Evolutionary conservation across 2,329 filamentous ascomycete genomes (phyloP), one percentile per base, ranked within the genome.

Genomic region (Hymenoscyphus infarciens): DNA sequence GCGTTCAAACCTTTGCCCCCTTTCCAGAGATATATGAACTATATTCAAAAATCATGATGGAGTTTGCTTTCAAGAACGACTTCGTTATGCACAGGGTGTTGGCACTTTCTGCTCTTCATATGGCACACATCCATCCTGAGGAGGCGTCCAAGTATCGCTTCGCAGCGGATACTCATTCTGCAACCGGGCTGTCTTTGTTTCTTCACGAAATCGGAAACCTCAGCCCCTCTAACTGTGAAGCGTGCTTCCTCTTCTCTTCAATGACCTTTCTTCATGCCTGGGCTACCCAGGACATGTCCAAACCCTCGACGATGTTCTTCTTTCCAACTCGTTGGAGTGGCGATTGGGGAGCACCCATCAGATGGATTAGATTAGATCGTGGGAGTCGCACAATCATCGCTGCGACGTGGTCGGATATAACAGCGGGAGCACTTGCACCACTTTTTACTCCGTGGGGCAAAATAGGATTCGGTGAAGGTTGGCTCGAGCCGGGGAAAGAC

Each of bases 141-240:
- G 63, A 45, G 64, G 68, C 39, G 57, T 60, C 22, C 56, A 64
- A 31, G 56, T 71, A 64, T 72, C 72, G 56, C 61, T 66, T 61
- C 64, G 71, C 63, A 66, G 76, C 63, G 68, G 75, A 42, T 25
- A 72, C 71, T 1, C 72, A 74, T 25, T 64, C 74, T 19, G 72
- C 73, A 38, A 71, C 65, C 19, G 72, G 68, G 31, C 66, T 77
- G 2, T 64, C 67, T 13, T 59, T 71, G 6, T 76, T 75, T 63
- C 74, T 74, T 60, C 66, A 70, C 16, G 66, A 71, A 60, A 64
- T 87, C 81, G 45, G 83, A 81, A 33, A 76, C 76, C 70, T 77
- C 74, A 63, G 71, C 70, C 16, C 74, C 71, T 65, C 76, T 63
- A 71, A 74, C 54, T 73, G 68, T 19, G 66, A 74, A 19, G 68